Evolutionary conservation across 2,329 filamentous ascomycete genomes (phyloP).

Genomic region (Cladorrhinum sp.): DNA sequence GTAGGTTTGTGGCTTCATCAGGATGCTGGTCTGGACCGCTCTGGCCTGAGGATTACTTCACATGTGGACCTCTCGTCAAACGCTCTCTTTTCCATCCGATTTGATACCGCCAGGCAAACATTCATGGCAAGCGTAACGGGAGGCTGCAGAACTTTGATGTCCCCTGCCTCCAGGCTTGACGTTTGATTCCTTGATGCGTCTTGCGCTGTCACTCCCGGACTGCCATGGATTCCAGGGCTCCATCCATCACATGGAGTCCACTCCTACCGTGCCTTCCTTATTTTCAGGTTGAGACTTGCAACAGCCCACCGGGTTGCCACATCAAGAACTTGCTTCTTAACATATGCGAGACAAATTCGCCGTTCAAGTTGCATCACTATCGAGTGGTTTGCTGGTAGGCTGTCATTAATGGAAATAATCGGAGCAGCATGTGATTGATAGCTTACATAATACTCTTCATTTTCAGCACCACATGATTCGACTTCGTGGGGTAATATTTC

Average conservation of each 20-base stretch:
- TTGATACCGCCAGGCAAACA: background rate
- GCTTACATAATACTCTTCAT: background rate
- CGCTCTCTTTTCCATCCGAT: background rate
- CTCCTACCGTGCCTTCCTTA: no score
- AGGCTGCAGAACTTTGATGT: background rate
- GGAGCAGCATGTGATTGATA: background rate
- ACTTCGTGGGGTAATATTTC: background rate
- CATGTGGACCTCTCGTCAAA: background rate
- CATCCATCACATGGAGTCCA: no score
- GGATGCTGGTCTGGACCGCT: background rate
- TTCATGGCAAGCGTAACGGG: background rate
- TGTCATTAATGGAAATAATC: background rate
- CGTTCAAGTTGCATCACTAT: no score
- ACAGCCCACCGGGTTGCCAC: no score
- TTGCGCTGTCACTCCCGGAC: no score
- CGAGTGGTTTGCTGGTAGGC: no score
- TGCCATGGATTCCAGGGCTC: no score
- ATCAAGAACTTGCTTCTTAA: no score
- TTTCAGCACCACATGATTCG: background rate
- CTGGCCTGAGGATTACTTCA: background rate
- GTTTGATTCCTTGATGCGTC: no score
- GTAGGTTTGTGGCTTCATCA: background rate
- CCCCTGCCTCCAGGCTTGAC: background rate
- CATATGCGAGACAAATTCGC: no score
- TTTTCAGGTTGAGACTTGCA: no score